Conservation (phyloP, 2,329 filamentous ascomycete genomes). For the Diplodia mutila region DNA sequence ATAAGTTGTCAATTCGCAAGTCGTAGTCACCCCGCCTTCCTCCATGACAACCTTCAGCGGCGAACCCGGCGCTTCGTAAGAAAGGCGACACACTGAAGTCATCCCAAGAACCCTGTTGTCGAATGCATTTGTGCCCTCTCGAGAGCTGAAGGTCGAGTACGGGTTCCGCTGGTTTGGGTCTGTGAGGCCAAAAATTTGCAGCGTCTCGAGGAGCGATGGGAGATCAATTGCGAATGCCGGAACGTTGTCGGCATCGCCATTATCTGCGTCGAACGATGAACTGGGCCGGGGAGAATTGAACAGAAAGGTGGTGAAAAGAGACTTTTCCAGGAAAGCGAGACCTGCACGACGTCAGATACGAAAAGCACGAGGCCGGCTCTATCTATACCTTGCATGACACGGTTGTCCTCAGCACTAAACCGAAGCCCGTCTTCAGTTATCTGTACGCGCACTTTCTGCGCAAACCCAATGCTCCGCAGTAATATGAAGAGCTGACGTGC, state of each 20-base stretch:
- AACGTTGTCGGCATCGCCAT: conserved; percentile 48
- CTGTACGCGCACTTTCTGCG: conserved; percentile 66
- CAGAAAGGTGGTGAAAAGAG: conserved; percentile 83
- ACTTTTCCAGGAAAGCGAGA: conserved; percentile 82
- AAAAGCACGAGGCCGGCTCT: neutral
- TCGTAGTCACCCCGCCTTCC: conserved; percentile 84
- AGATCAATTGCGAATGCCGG: conserved; percentile 87
- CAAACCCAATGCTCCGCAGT: conserved; percentile 65
- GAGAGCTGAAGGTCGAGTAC: conserved; percentile 43
- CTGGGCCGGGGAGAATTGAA: conserved; percentile 57
- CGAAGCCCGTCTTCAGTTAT: conserved; percentile 84
- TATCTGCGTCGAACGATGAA: conserved; percentile 34
- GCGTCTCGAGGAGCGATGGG: conserved; percentile 82
- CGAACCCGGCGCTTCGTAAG: conserved; percentile 74
- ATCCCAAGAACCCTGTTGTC: conserved; percentile 81
- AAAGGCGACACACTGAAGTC: conserved; percentile 81
- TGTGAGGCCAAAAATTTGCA: conserved; percentile 87
- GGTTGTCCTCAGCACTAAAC: conserved; percentile 84
- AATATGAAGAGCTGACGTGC: conserved; percentile 73
- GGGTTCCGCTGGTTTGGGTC: conserved; percentile 35
- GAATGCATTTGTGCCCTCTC: conserved; percentile 67
- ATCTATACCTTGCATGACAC: conserved; percentile 80
- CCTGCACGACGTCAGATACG: conserved; percentile 47
- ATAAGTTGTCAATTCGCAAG: conserved; percentile 88
- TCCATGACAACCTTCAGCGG: conserved; percentile 84